These are phyloP conservation scores for Aspergillus phoenicis DNA, from an alignment of 2,329 filamentous ascomycete genomes.

Conservation along the genomic window DNA sequence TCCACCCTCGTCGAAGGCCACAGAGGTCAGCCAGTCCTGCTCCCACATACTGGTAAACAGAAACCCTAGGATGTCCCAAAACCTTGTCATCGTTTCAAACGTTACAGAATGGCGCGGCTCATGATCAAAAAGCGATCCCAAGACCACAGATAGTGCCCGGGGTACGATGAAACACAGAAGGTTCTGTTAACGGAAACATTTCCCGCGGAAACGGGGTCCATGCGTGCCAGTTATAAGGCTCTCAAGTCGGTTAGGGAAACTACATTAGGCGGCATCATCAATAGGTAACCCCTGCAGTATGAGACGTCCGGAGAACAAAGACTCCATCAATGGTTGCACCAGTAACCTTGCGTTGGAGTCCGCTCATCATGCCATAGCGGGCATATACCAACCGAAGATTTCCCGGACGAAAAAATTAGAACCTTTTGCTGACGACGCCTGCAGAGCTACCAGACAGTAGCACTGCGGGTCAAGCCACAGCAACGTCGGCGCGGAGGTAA, in stretches of 20 bases:
- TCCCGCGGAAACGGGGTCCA: no score
- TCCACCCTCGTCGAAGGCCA: no score
- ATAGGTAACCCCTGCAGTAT: background rate
- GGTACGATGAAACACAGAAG: no score
- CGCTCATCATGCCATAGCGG: constrained; percentile 4
- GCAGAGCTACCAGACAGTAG: constrained; percentile 25
- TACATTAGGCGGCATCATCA: background rate
- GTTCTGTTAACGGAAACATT: no score
- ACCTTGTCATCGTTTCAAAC: no score
- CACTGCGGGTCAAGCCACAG: constrained; percentile 28
- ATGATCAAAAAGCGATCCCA: no score
- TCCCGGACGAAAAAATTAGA: background rate
- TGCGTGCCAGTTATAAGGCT: background rate
- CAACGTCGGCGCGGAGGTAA: constrained; percentile 13
- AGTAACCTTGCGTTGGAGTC: constrained; percentile 7
- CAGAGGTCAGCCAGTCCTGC: no score
- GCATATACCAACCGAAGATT: background rate
- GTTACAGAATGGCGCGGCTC: no score
- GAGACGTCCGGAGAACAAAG: background rate
- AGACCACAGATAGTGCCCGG: no score
- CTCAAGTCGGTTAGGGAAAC: background rate
- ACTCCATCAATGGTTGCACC: background rate
- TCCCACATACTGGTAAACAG: no score
- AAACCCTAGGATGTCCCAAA: no score
- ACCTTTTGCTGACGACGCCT: constrained; percentile 16